Evolutionary conservation across 2,329 filamentous ascomycete genomes (phyloP).

Genomic region (Xylariaceae sp.): DNA sequence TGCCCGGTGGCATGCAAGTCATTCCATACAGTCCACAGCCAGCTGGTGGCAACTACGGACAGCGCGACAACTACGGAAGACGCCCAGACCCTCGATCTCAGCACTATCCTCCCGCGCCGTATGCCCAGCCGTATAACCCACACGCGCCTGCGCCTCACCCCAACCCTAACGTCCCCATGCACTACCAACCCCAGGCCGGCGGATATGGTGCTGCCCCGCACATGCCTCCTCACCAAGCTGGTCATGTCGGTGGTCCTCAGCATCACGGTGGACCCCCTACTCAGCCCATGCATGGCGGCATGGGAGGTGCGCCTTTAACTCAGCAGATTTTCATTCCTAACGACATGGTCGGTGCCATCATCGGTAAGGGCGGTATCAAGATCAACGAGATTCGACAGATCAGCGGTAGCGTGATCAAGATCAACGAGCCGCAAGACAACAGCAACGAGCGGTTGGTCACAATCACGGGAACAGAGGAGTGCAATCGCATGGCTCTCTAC

Average conservation of each 20-base stretch:
- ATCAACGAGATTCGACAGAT: conserved; percentile 99
- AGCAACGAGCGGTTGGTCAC: conserved; percentile 97
- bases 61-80: conserved; percentile 75
- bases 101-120: conserved; percentile 69
- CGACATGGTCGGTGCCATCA: conserved; percentile 98
- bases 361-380: conserved; percentile 96
- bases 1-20: conserved; percentile 97
- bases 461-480: conserved; percentile 95
- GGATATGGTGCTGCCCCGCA: conserved; percentile 76
- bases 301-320: conserved; percentile 79
- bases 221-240: conserved; percentile 66
- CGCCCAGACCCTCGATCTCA: conserved; percentile 69
- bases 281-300: conserved; percentile 65
- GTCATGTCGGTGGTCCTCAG: conserved; percentile 58
- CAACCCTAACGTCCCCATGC: conserved; percentile 61
- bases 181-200: conserved; percentile 72
- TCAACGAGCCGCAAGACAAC: conserved; percentile 98
- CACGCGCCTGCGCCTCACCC: conserved; percentile 56
- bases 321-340: conserved; percentile 99
- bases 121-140: conserved; percentile 70
- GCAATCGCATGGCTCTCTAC: conserved; percentile 99
- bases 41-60: conserved; percentile 85
- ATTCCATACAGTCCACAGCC: conserved; percentile 96
- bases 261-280: conserved; percentile 62
- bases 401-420: conserved; percentile 97